Percentiles rank a stretch among this genome's conserved stretches.
Conservation (phyloP, 1,284 basidiomycete genomes). For the Apiotrichum mycotoxinovorans region DNA sequence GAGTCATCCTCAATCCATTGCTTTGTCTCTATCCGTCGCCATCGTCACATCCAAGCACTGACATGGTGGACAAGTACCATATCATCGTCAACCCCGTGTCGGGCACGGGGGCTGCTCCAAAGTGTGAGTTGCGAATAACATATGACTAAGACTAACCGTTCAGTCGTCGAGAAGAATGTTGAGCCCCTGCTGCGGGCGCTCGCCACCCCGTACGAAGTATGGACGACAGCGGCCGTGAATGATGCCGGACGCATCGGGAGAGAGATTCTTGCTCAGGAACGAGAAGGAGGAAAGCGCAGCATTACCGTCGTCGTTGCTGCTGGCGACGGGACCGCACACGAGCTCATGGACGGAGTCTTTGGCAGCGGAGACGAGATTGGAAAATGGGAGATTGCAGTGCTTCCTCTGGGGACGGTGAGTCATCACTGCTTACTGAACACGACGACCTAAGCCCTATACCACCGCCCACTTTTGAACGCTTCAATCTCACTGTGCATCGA, state of each 20-base stretch:
- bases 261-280: constrained; percentile 52
- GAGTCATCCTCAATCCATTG: background rate
- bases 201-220: constrained; percentile 40
- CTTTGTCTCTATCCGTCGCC: background rate
- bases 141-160: background rate
- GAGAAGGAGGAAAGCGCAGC: constrained; percentile 60
- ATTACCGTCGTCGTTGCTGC: constrained; percentile 62
- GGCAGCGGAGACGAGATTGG: background rate
- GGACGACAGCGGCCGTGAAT: constrained; percentile 56
- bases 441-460: too few species aligned
- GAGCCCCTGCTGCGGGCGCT: constrained; percentile 60
- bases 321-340: constrained; percentile 87
- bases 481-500: too few species aligned
- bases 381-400: constrained; percentile 48
- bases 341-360: constrained; percentile 66
- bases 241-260: constrained; percentile 62
- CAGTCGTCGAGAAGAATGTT: constrained; percentile 60
- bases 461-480: too few species aligned
- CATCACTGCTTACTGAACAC: background rate
- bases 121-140: constrained; percentile 27
- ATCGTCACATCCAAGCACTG: too few species aligned
- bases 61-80: constrained; percentile 2
- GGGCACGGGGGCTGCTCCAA: constrained; percentile 27
- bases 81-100: constrained; percentile 40
- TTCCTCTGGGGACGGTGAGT: constrained; percentile 69